A percentile compares a stretch with the other conserved stretches of the same genome.
phyloP scores from a whole-genome alignment of 305 asterid genomes.

The Fraxinus baroniana region DNA sequence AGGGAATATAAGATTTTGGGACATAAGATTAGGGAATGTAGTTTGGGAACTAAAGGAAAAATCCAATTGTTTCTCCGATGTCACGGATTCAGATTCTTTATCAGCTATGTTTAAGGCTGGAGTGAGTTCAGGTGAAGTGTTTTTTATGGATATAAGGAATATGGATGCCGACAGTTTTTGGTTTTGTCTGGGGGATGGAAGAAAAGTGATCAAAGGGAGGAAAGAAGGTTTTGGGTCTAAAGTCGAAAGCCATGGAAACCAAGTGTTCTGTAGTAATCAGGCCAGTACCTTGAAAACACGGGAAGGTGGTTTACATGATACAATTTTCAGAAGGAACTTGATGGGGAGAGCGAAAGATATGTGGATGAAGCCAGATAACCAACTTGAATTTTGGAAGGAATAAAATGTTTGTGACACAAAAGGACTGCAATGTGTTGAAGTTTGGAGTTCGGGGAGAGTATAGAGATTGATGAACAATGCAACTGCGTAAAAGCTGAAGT shows the following conservation, averaged over 20 bases:
- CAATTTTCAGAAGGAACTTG: slow-evolving; percentile 63
- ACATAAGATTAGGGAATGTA: slow-evolving; percentile 65
- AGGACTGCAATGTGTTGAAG: slow-evolving; percentile 72
- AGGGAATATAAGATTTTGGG: slow-evolving; percentile 84
- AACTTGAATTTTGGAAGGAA: slow-evolving; percentile 74
- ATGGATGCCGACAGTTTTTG: slow-evolving; percentile 50
- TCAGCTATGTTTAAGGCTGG: slow-evolving; percentile 74
- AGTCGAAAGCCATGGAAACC: slow-evolving; percentile 72
- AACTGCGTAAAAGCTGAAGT: background rate
- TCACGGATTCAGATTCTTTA: slow-evolving; percentile 51
- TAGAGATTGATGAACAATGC: background rate
- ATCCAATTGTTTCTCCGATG: slow-evolving; percentile 79
- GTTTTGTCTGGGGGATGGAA: slow-evolving; percentile 66
- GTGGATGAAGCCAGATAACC: slow-evolving; percentile 54
- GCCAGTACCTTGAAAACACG: slow-evolving; percentile 30
- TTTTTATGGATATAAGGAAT: slow-evolving; percentile 62
- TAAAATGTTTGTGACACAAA: slow-evolving; percentile 78
- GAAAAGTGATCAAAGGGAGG: slow-evolving; percentile 64
- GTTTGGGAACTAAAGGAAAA: slow-evolving; percentile 72
- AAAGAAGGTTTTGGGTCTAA: slow-evolving; percentile 75
- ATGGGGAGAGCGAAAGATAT: slow-evolving; percentile 80
- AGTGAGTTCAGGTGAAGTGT: slow-evolving; percentile 71
- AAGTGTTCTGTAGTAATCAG: slow-evolving; percentile 65
- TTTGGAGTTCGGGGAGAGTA: slow-evolving; percentile 63
- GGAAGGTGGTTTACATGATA: slow-evolving; percentile 24